A percentile compares a stretch with the other conserved stretches of the same genome.
phyloP scores from a whole-genome alignment of 306 rosid genomes.

The Hylodesmum podocarpum region DNA sequence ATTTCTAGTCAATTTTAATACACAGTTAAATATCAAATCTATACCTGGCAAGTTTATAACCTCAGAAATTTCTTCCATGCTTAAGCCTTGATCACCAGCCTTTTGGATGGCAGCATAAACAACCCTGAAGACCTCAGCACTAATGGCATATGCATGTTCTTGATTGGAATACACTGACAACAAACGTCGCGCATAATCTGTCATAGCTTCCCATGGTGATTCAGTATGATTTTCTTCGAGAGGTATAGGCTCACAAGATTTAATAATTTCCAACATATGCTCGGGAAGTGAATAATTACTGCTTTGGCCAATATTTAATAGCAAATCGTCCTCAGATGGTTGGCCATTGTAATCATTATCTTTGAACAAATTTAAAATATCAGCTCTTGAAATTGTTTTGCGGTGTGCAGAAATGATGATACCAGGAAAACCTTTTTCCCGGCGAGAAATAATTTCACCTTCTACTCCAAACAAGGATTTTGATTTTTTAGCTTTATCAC shows the following conservation, averaged over 20 bases:
- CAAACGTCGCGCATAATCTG: slow-evolving; percentile 58
- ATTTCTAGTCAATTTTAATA: slow-evolving; percentile 14
- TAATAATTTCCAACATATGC: slow-evolving; percentile 40
- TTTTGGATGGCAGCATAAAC: slow-evolving; percentile 72
- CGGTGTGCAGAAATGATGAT: slow-evolving; percentile 51
- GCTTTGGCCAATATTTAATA: slow-evolving; percentile 26
- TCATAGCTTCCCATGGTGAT: slow-evolving; percentile 85
- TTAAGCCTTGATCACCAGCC: slow-evolving; percentile 94
- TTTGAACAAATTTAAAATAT: slow-evolving; percentile 54
- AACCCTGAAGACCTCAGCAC: slow-evolving; percentile 60
- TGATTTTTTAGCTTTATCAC: slow-evolving; percentile 55
- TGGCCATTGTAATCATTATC: slow-evolving; percentile 42
- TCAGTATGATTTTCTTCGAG: slow-evolving; percentile 35
- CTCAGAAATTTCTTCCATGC: slow-evolving; percentile 68
- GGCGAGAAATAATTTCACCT: slow-evolving; percentile 91
- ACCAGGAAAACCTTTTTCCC: slow-evolving; percentile 97
- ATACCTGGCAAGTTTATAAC: slow-evolving; percentile 68
- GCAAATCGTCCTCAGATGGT: slow-evolving; percentile 33
- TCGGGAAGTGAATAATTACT: slow-evolving; percentile 33
- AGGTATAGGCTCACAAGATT: slow-evolving; percentile 42
- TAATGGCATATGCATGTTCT: slow-evolving; percentile 45
- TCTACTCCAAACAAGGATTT: slow-evolving; percentile 61
- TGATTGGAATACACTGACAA: slow-evolving; percentile 37
- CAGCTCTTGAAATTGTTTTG: slow-evolving; percentile 51
- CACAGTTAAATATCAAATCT: slow-evolving; percentile 13